These are phyloP conservation scores for Pichia sp. DNA, from an alignment of 1,139 yeast genomes.

Conservation along the genomic window DNA sequence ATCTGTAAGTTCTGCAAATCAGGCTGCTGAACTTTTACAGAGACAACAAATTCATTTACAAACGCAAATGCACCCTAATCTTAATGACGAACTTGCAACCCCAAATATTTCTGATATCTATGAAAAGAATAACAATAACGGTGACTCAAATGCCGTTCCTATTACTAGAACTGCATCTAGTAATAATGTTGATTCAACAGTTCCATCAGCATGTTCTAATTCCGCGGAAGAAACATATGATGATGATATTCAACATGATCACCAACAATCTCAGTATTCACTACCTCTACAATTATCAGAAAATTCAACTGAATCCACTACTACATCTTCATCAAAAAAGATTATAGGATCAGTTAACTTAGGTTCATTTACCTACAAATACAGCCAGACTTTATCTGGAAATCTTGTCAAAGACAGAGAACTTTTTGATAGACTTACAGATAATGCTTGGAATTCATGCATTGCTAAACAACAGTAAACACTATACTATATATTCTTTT, in stretches of 20 bases:
- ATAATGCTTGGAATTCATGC: conserved; percentile 15
- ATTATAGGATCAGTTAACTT: conserved; percentile 10
- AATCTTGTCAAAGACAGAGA: conserved; percentile 9
- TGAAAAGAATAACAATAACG: neutral
- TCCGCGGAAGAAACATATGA: conserved; percentile 1
- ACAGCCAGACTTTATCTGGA: conserved; percentile 12
- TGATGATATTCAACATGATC: neutral
- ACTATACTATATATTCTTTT: neutral
- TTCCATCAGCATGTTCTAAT: neutral
- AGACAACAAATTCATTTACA: conserved; percentile 9
- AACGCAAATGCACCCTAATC: conserved; percentile 7
- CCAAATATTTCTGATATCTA: conserved; percentile 11
- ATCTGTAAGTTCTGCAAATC: neutral
- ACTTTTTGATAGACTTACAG: conserved; percentile 11
- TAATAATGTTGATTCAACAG: neutral
- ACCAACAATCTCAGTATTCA: neutral
- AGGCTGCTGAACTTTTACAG: conserved; percentile 8
- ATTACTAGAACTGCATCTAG: neutral
- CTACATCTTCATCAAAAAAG: neutral
- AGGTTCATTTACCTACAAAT: conserved; percentile 12
- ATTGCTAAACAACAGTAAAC: conserved; percentile 6
- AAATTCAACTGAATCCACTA: neutral
- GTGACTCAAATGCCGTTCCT: neutral
- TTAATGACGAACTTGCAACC: conserved; percentile 1
- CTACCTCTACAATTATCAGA: neutral